Conservation (phyloP, 73 alveolate genomes). For the Halteria grandinella region DNA sequence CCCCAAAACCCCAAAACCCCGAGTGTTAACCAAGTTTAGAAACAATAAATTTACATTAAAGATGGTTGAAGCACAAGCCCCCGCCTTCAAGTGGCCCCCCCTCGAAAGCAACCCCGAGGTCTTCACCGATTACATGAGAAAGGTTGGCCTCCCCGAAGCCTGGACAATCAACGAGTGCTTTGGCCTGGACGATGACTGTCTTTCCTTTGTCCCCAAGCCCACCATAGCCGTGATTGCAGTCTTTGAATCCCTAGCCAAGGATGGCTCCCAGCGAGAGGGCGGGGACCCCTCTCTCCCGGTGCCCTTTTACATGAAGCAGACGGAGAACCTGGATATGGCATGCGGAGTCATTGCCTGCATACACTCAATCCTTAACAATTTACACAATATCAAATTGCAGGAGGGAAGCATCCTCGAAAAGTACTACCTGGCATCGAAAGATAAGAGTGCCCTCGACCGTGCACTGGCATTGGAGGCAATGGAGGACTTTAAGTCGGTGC, state of each 20-base stretch:
- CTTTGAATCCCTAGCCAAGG: conserved; percentile 65
- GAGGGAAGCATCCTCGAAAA: conserved; percentile 72
- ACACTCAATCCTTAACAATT: conserved; percentile 78
- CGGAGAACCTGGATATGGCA: conserved; percentile 85
- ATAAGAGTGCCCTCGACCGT: conserved; percentile 72
- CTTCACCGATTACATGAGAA: conserved; percentile 83
- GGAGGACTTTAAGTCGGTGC: conserved; percentile 81
- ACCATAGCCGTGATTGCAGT: conserved; percentile 78
- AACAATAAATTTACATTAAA: conserved; percentile 1
- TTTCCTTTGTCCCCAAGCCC: conserved; percentile 75
- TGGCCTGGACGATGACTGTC: conserved; percentile 81
- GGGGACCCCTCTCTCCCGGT: conserved; percentile 55
- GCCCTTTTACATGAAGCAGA: conserved; percentile 86
- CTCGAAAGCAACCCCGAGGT: conserved; percentile 92
- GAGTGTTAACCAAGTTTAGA: too few relatives aligned
- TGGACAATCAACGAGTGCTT: conserved; percentile 78
- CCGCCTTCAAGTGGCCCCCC: conserved; percentile 87
- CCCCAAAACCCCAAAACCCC: too few relatives aligned
- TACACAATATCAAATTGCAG: conserved; percentile 52
- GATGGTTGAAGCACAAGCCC: conserved; percentile 33
- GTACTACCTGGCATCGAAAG: conserved; percentile 64
- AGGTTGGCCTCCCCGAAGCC: conserved; percentile 77
- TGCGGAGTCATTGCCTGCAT: conserved; percentile 92
- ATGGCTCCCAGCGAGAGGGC: conserved; percentile 67
- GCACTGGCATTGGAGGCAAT: conserved; percentile 75